Base-by-base conservation (phyloP, 768 basidiomycete genomes). In the Pleurotus pulmonarius region DNA sequence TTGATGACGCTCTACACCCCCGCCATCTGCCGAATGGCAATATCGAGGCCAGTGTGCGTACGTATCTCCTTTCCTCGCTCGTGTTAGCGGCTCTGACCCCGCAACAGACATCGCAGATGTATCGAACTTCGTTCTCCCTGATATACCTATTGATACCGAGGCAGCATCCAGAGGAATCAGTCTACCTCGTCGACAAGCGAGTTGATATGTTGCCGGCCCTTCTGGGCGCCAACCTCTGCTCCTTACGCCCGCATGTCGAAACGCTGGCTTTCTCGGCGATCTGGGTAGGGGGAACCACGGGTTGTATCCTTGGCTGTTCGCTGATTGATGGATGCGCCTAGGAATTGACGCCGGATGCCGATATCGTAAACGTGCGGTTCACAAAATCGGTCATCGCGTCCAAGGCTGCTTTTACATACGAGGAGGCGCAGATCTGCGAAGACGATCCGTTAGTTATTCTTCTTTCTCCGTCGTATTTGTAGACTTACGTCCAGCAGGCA, bases 201-300 rank as follows among this genome's bases (percentile, higher is more conserved):
- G 94, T 99, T 49, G 97, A 99, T 74, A 99, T 99, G 97, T 77
- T 99, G 47, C 97, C 97, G 0, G 76, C 87, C 3, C 79, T 99
- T 7, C 78, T 99, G 5, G 97, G 97, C 1, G 98, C 96, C 1
- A 99, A 98, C 64, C 72, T 99, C 9, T 99, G 97, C 68, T 96
- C 94, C 4, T 76, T 99, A 39, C 73, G 96, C 46, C 94, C 95
- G 0, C 82, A 89, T 63, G 95, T 99, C 5, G 97, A 98, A 71
- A 80, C 97, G 24, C 70, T 99, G 46, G 97, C 96, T 2, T 98
- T 99, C 67, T 95, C 93, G 0, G 90, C 86, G 9, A 90, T 99
- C 54, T 99, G 97, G 96, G 95, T 94, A 62, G n/a, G n/a, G n/a
- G n/a, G n/a, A n/a, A n/a, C n/a, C 29, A 73, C 57, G 20, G 34